These are phyloP conservation scores for Solanum hybrid DNA, from an alignment of 305 asterid genomes.

Conservation along the genomic window DNA sequence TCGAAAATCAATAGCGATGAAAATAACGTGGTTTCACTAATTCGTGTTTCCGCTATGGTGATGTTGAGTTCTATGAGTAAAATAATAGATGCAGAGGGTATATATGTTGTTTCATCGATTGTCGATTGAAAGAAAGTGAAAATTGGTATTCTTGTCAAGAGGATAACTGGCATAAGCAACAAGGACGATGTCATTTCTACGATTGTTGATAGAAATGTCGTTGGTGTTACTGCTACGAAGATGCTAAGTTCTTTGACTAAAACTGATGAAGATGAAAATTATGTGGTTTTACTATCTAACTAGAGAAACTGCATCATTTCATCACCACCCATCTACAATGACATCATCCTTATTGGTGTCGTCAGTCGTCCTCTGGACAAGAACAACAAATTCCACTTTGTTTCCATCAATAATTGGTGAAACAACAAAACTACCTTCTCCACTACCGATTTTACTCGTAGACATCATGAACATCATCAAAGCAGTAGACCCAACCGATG, in stretches of 20 bases:
- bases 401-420: neutral
- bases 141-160: neutral
- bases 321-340: neutral
- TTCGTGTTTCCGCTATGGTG: neutral
- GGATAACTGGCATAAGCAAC: neutral
- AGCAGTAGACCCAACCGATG: neutral
- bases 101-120: neutral
- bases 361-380: neutral
- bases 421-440: neutral
- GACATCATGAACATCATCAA: neutral
- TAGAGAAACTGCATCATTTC: neutral
- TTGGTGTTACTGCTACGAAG: neutral
- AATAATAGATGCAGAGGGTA: neutral
- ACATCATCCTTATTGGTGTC: neutral
- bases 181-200: neutral
- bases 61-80: neutral
- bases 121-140: neutral
- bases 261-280: neutral
- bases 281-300: neutral
- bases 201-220: neutral
- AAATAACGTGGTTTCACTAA: neutral
- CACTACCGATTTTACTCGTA: neutral
- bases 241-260: neutral
- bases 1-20: neutral
- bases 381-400: neutral